Evolutionary conservation across 2,329 filamentous ascomycete species (phyloP).

Genomic region (Rhinocladiella mackenziei): DNA sequence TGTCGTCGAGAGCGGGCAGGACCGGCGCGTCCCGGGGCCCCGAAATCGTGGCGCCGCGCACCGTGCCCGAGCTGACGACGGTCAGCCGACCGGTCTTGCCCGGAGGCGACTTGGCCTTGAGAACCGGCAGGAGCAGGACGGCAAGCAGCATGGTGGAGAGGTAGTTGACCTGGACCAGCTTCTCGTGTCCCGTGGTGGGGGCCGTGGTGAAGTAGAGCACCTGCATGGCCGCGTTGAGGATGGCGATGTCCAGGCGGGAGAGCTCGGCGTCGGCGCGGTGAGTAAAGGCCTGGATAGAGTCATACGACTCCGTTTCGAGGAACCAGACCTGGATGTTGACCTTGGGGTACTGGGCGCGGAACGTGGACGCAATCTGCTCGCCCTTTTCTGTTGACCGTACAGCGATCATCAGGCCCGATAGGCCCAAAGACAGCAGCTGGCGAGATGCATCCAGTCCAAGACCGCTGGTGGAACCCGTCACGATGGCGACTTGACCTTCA

Average conservation of each 20-base stretch:
- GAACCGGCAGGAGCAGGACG: conserved; percentile 28
- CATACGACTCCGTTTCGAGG: conserved; percentile 48
- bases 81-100: conserved; percentile 12
- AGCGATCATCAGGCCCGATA: conserved; percentile 46
- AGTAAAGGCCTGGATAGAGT: conserved; percentile 44
- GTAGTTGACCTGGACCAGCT: conserved; percentile 38
- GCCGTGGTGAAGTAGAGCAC: conserved; percentile 20
- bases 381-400: conserved; percentile 45
- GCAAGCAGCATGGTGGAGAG: conserved; percentile 27
- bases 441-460: conserved; percentile 45
- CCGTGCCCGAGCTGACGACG: conserved; percentile 27
- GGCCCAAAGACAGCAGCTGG: conserved; percentile 39
- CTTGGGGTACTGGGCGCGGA: conserved; percentile 36
- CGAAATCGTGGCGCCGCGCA: conserved; percentile 18
- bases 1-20: conserved; percentile 34
- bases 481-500: conserved; percentile 41
- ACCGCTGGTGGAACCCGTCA: conserved; percentile 50
- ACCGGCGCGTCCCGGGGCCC: conserved; percentile 16
- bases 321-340: conserved; percentile 48
- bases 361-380: conserved; percentile 37
- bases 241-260: conserved; percentile 40
- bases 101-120: conserved; percentile 24
- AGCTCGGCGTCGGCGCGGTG: conserved; percentile 35
- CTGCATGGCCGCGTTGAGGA: conserved; percentile 45
- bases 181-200: conserved; percentile 34